phyloP scores from a whole-genome alignment of 2,329 filamentous ascomycete genomes.

The Colletotrichum sublineola region DNA sequence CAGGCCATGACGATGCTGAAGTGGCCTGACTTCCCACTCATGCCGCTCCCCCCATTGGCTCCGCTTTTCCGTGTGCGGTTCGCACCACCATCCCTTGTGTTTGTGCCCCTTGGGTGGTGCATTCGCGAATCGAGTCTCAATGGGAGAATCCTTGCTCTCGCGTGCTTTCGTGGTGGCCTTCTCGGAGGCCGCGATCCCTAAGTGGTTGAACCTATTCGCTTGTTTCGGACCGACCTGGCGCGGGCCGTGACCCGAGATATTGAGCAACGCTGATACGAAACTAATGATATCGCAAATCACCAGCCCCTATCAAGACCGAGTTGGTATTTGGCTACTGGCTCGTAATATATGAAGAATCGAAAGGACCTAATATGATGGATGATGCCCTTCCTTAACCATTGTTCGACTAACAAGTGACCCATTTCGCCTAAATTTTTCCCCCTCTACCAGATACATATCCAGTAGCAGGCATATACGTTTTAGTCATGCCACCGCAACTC shows the following conservation, averaged over 20 bases:
- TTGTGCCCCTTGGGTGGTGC: neutral
- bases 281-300: neutral
- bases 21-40: conserved; percentile 40
- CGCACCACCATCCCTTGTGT: conserved; percentile 18
- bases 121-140: neutral
- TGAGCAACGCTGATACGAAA: neutral
- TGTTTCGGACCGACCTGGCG: neutral
- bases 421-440: neutral
- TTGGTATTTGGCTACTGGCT: neutral
- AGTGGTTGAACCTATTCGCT: neutral
- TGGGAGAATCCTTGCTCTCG: conserved; percentile 15
- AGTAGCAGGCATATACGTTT: neutral
- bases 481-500: conserved; percentile 29
- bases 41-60: conserved; percentile 34
- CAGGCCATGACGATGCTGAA: conserved; percentile 40
- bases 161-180: neutral
- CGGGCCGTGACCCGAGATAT: neutral
- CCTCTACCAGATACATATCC: neutral
- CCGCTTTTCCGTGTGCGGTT: conserved; percentile 33
- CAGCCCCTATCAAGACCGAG: neutral
- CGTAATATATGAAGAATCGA: neutral
- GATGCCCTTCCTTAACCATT: neutral
- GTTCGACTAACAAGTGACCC: neutral
- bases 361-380: neutral
- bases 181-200: neutral